Evolutionary conservation across 2,329 filamentous ascomycete species (phyloP), one percentile per base, ranked within the genome.

Genomic region (Colletotrichum coccodes): DNA sequence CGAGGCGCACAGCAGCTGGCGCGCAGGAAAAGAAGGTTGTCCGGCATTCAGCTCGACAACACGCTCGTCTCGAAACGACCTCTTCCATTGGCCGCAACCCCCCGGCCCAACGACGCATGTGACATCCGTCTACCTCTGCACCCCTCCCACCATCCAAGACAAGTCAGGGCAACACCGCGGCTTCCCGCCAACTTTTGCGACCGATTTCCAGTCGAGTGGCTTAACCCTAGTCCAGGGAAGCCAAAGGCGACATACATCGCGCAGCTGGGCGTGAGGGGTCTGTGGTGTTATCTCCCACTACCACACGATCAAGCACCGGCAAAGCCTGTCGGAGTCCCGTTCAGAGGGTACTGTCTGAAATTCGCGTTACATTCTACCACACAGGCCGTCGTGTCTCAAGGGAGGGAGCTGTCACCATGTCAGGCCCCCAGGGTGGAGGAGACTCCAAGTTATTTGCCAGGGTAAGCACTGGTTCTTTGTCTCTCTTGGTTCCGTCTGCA

Each of bases 401-500:
- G 58, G 46, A 57, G 46, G 50, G 58, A 49, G 42, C 18, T 47
- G 69, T 49, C 79, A 82, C 76, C 77, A 90, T 90, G 87, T 85
- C 87, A 76, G 83, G 79, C 76, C 81, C 85, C 70, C 83, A 85
- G 71, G 83, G 90, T 81, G 94, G 93, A 84, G 94, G 96, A 83
- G 96, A 98, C 90, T 97, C 96, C 85, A 98, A 98, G 90, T 91
- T 99, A 85, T 99, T 99, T 86, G 95, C 96, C 82, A 91, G 96
- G 86, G 96, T 99, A 89, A 86, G 87, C 81, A 65, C 70, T 71
- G 26, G 6, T 63, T 50, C 40, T 60, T 60, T 64, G 42, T 50
- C 46, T 34, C 36, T 47, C 42, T 26, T 66, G 11, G 64, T 60
- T 38, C 52, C 30, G 30, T 54, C 12, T 66, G 52, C 59, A 26